Percentiles rank a stretch among this genome's conserved stretches.
These are phyloP conservation scores for Cornus florida DNA, from an alignment of 148 eudicot genomes.

Conservation along the genomic window DNA sequence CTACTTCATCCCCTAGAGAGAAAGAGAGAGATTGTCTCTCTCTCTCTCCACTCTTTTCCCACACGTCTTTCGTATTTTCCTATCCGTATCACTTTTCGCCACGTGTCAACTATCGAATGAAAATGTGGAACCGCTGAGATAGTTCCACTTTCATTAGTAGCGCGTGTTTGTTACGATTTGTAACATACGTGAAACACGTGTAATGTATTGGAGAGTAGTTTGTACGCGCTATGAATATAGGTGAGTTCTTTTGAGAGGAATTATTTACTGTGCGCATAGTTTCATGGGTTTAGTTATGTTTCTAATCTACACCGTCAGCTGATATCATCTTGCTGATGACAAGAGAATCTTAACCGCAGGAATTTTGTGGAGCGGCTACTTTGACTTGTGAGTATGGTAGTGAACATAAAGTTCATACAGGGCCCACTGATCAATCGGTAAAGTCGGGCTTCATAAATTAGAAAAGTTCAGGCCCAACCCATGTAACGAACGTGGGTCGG, in stretches of 20 bases:
- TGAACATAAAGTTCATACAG: no score
- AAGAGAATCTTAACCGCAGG: no score
- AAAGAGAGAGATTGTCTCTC: background rate
- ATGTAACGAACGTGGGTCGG: no score
- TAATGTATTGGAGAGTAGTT: background rate
- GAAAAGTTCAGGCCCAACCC: no score
- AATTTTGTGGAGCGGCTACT: no score
- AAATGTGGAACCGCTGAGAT: background rate
- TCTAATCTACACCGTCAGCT: no score
- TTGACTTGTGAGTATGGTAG: no score
- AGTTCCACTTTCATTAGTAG: background rate
- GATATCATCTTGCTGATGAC: no score
- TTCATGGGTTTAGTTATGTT: no score
- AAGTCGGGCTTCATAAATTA: no score
- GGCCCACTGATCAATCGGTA: no score
- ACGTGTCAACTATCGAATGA: background rate
- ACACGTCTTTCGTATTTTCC: background rate
- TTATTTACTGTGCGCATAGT: background rate
- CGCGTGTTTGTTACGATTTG: background rate
- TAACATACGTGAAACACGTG: background rate
- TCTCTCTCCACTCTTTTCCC: background rate
- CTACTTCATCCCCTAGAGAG: conserved; percentile 6
- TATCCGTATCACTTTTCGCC: background rate
- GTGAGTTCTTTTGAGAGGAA: background rate
- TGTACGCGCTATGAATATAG: background rate